Percentiles rank a stretch among this genome's conserved stretches.
Conservation (phyloP, 2,329 filamentous ascomycete genomes). For the Aspergillus tamarii region DNA sequence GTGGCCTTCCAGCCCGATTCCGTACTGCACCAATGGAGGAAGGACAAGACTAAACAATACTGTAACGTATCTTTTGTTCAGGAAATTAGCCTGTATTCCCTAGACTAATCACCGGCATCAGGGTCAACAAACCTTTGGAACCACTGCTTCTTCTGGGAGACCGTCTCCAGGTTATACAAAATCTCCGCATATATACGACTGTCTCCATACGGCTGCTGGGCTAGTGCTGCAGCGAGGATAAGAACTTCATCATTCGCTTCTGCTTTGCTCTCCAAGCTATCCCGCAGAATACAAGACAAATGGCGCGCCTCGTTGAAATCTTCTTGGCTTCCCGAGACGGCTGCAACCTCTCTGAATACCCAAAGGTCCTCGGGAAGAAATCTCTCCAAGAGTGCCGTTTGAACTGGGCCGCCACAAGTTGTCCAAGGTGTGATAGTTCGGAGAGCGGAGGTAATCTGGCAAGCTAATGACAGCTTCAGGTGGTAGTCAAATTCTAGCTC, state of each 20-base stretch:
- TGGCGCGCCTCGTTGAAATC: constrained; percentile 25
- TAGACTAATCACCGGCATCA: no score
- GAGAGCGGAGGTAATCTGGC: constrained; percentile 27
- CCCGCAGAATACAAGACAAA: constrained; percentile 27
- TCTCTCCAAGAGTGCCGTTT: constrained; percentile 17
- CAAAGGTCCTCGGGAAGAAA: constrained; percentile 25
- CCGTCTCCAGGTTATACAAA: constrained; percentile 17
- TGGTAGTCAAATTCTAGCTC: constrained; percentile 23
- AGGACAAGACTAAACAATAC: constrained; percentile 17
- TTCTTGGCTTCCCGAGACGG: constrained; percentile 22
- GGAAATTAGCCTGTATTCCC: no score
- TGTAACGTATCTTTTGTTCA: constrained; percentile 16
- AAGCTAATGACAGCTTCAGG: constrained; percentile 27
- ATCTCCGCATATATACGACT: constrained; percentile 20
- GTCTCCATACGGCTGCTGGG: constrained; percentile 13
- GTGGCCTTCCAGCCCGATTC: constrained; percentile 51
- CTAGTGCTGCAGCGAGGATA: constrained; percentile 21
- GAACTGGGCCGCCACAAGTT: constrained; percentile 15
- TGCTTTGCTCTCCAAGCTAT: constrained; percentile 20
- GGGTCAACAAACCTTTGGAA: constrained; percentile 11
- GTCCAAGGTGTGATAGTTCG: constrained; percentile 28
- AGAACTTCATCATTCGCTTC: constrained; percentile 20
- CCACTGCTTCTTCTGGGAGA: constrained; percentile 22
- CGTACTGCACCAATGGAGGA: constrained; percentile 19
- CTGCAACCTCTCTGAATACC: constrained; percentile 25